Base-by-base conservation (phyloP, 2,329 filamentous ascomycete genomes). In the Fusarium sarcochroum region DNA sequence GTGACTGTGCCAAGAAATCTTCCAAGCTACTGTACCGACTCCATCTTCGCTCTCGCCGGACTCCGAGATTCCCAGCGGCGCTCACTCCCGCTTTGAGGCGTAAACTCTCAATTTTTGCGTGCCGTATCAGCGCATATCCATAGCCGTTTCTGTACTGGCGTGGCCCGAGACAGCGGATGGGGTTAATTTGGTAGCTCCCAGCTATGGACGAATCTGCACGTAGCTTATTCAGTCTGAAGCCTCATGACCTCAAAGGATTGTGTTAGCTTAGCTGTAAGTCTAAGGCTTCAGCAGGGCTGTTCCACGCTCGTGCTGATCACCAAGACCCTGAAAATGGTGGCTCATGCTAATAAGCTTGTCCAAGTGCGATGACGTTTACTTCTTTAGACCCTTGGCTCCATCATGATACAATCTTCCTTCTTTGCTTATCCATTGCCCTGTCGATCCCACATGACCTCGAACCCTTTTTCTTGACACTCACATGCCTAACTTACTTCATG, bases 121-220 rank as follows among this genome's bases (percentile, higher is more conserved):
- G 38, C 38, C 18, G 38, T 32, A 32, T 45, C 45, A 50, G 25
- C 23, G 35, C n/a, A 50, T 17, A 47, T 53, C 30, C 21, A 37
- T 56, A 63, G 47, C 65, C 44, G 59, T 25, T 65, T 68, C 41
- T 60, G 65, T 56, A 64, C 50, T 68, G 65, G 64, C 40, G 59
- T 42, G 47, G 21, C 53, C 46, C 42, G 61, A 55, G 44, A 51
- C 44, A 23, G 49, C 45, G 54, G 61, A 49, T 53, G 11, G 32
- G 20, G 38, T 51, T 48, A 48, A 37, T 34, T 34, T 44, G 37
- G 46, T 59, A 32, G 59, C 61, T 52, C 37, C n/a, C 23, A 47
- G 23, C 40, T 52, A 23, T 20, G 45, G 15, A 27, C 34, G 34
- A 48, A 30, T 20, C 15, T 52, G 23, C 20, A 25, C 15, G 51